Evolutionary conservation across 768 basidiomycete genomes (phyloP).

Genomic region (Lentinula edodes): DNA sequence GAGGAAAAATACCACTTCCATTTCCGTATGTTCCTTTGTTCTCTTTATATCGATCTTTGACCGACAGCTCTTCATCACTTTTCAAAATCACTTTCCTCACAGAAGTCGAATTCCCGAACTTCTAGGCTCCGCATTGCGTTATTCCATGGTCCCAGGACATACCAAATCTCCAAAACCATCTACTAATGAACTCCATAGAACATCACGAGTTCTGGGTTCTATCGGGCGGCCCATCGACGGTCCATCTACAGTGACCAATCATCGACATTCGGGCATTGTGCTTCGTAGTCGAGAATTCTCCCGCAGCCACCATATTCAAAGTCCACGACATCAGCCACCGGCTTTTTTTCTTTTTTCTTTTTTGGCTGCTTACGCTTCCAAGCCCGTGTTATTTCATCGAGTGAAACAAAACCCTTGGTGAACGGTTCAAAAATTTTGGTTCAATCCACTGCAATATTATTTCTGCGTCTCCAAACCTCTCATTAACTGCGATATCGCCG

Average conservation of each 20-base stretch:
- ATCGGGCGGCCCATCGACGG: neutral
- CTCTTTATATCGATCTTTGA: neutral
- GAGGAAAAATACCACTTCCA: neutral
- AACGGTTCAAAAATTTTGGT: neutral
- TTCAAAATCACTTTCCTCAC: neutral
- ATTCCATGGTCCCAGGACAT: neutral
- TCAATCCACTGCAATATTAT: neutral
- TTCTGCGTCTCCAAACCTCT: neutral
- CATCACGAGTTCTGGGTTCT: neutral
- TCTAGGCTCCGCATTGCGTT: neutral
- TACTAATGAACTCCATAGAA: neutral
- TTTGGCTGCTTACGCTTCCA: neutral
- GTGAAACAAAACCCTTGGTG: neutral
- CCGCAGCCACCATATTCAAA: neutral
- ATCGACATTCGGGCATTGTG: neutral
- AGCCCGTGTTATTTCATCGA: neutral
- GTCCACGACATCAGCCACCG: neutral
- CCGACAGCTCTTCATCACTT: neutral
- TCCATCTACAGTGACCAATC: neutral
- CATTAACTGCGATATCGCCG: conserved; percentile 4
- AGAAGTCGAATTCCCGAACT: neutral
- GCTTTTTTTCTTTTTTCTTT: neutral
- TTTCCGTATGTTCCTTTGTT: conserved; percentile 3
- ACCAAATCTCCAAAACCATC: neutral
- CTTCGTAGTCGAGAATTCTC: neutral